Base-by-base conservation (phyloP, 371 early-diverging fungal species). In the Mucor racemosus region DNA sequence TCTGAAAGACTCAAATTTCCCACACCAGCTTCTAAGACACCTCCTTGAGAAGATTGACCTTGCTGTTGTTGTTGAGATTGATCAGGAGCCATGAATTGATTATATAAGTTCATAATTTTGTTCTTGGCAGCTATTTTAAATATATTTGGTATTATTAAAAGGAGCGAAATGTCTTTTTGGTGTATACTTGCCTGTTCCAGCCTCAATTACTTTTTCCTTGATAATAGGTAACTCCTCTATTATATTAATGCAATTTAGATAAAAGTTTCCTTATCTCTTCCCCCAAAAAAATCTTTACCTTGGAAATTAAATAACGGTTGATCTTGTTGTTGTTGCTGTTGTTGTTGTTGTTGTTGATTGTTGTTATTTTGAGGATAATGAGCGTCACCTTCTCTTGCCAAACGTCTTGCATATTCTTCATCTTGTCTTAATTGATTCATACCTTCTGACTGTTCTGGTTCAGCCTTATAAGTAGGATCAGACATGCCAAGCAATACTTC, bases 161-260 rank as follows among this genome's bases (percentile, higher is more conserved):
- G 5, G 8, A 26, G 26, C 3, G 3, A 26, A 26, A 26, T 26
- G 26, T 3, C 26, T 26, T 26, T 26, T 26, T 26, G 26, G 26
- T 26, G 26, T 26, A 26, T 26, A 7, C 26, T 62, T 75, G 75
- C 78, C 78, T 53, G 66, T 73, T 39, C 76, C 78, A 38, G 75
- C 75, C 38, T 78, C 76, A 42, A 75, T 78, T 35, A 78, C 71
- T 34, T 72, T 75, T 64, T 73, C 78, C 50, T 78, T 78, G 19
- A 78, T 75, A 17, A 75, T 62, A 36, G 77, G 75, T 26, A 77
- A 67, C 34, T 77, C 77, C 35, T 77, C 75, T 72, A 33, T 36
- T 39, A 58, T 21, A 5, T n/a, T 8, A 17, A 13, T 7, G 8
- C 41, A 44, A 31, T 44, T 41, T 11, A 38, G 19, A 50, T 2